Percentiles rank a stretch among this genome's conserved stretches.
phyloP scores from a whole-genome alignment of 169 alveolate species.

The Plasmodium reichenowi region DNA sequence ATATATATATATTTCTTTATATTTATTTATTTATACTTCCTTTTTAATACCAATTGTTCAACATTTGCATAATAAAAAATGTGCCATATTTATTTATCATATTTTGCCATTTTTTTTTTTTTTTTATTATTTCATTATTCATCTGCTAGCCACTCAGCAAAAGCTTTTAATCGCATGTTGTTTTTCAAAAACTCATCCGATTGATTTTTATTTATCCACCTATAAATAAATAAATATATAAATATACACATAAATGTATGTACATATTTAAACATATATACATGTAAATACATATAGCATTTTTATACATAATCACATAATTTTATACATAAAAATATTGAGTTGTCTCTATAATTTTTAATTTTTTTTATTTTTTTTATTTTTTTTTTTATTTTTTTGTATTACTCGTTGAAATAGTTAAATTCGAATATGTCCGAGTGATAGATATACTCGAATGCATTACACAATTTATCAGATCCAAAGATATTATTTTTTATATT shows the following conservation, averaged over 20 bases:
- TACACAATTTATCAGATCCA: constrained; percentile 50
- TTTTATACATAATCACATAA: not conserved
- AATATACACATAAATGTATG: not conserved
- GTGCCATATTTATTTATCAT: no score
- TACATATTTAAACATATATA: not conserved
- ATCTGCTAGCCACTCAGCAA: constrained; percentile 71
- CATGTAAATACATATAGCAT: not conserved
- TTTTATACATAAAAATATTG: no score
- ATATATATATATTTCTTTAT: no score
- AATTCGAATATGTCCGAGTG: constrained; percentile 74
- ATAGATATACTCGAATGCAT: constrained; percentile 54
- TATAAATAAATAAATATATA: constrained; percentile 9
- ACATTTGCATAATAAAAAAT: no score
- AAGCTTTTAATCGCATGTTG: constrained; percentile 69
- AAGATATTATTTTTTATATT: constrained; percentile 40
- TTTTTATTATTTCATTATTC: constrained; percentile 11
- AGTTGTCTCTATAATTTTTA: not conserved
- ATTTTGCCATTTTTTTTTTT: not conserved
- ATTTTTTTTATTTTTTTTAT: not conserved
- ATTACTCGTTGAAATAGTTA: constrained; percentile 66
- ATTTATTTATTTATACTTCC: no score
- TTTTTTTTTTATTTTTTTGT: not conserved
- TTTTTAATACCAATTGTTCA: no score
- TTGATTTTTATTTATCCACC: constrained; percentile 51
- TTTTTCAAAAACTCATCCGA: constrained; percentile 50